These are phyloP conservation scores for Entoloma clypeatum DNA, from an alignment of 1,284 basidiomycete genomes.

Conservation along the genomic window DNA sequence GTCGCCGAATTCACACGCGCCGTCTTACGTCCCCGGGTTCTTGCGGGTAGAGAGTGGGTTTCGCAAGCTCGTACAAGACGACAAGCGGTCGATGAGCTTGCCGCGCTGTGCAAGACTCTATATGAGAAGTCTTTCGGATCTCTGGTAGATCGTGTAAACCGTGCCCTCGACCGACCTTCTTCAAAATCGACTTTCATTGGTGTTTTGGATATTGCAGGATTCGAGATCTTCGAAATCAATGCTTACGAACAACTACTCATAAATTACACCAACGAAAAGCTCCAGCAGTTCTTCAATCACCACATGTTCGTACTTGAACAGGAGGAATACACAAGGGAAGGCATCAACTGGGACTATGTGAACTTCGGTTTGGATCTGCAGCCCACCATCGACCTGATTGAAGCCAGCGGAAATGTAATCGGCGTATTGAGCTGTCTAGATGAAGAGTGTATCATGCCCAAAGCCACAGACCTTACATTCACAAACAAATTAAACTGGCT, in stretches of 20 bases:
- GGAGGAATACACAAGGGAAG: conserved; percentile 96
- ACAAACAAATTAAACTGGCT: conserved; percentile 85
- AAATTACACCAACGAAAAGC: conserved; percentile 98
- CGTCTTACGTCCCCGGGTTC: conserved; percentile 82
- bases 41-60: conserved; percentile 97
- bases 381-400: conserved; percentile 98
- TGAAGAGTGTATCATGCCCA: conserved; percentile 99
- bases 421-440: conserved; percentile 94
- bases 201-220: conserved; percentile 98
- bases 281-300: conserved; percentile 98
- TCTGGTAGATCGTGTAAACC: conserved; percentile 94
- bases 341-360: conserved; percentile 98
- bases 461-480: conserved; percentile 93
- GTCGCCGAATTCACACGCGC: conserved; percentile 87
- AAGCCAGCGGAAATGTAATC: conserved; percentile 71
- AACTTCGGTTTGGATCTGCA: conserved; percentile 98
- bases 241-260: conserved; percentile 98
- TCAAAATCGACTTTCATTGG: conserved; percentile 96
- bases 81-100: conserved; percentile 93
- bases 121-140: conserved; percentile 97
- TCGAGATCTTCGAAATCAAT: conserved; percentile 92
- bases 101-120: conserved; percentile 90
- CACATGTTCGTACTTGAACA: conserved; percentile 99
- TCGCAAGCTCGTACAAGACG: conserved; percentile 88
- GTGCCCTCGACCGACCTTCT: conserved; percentile 88